Conservation (phyloP, 2,329 filamentous ascomycete species). For the Trichoderma brevicompactum region DNA sequence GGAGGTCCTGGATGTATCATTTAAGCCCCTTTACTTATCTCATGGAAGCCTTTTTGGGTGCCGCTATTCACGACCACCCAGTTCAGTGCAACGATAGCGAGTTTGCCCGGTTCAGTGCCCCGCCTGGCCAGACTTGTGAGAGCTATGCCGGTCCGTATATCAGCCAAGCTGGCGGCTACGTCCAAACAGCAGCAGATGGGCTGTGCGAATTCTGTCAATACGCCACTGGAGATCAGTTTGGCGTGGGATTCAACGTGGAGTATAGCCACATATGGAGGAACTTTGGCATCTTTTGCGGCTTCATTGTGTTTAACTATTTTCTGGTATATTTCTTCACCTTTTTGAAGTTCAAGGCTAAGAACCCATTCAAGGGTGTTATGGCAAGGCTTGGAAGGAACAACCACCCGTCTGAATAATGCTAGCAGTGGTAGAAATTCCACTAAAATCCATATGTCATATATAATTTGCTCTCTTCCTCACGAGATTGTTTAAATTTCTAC, state of each 20-base stretch:
- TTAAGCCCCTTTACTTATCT: constrained; percentile 71
- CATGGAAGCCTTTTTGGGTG: constrained; percentile 63
- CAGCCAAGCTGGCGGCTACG: constrained; percentile 61
- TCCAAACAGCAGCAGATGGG: constrained; percentile 58
- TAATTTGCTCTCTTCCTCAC: too few relatives aligned
- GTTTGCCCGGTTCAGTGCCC: constrained; percentile 63
- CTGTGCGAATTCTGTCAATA: constrained; percentile 69
- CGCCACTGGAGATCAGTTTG: constrained; percentile 63
- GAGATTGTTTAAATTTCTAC: too few relatives aligned
- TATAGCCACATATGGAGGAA: constrained; percentile 67
- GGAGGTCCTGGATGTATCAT: constrained; percentile 68
- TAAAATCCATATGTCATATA: too few relatives aligned
- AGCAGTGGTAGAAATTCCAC: too few relatives aligned
- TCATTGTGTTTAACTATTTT: constrained; percentile 65
- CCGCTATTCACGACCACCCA: constrained; percentile 57
- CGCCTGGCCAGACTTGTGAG: constrained; percentile 62
- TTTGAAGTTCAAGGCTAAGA: constrained; percentile 47
- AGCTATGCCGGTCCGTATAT: constrained; percentile 62
- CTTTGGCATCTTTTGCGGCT: constrained; percentile 68
- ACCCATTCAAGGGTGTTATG: constrained; percentile 39
- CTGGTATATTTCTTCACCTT: constrained; percentile 47
- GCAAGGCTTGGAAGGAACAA: neutral
- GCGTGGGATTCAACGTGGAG: constrained; percentile 61
- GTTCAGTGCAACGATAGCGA: constrained; percentile 61
- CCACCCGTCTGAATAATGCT: neutral